These are phyloP conservation scores for Pythium utonaiense DNA, from an alignment of 352 stramenopile species.

Conservation along the genomic window DNA sequence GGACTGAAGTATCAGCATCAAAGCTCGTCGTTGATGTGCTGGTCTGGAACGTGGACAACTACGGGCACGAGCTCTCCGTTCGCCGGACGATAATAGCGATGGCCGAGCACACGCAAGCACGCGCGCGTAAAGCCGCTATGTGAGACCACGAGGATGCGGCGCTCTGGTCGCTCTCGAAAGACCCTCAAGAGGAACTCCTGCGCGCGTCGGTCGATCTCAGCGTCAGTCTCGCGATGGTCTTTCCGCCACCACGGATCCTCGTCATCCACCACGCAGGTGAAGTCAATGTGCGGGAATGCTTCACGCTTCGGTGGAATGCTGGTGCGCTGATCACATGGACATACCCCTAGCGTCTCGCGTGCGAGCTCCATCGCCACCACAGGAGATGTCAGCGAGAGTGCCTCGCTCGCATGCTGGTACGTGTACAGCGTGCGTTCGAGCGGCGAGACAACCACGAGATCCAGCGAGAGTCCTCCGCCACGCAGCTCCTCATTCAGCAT, in stretches of 20 bases:
- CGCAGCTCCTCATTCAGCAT: conserved; percentile 44
- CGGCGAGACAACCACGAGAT: conserved; percentile 63
- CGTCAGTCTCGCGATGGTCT: conserved; percentile 54
- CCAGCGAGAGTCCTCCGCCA: conserved; percentile 41
- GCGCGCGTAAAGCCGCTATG: conserved; percentile 67
- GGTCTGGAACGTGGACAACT: conserved; percentile 26
- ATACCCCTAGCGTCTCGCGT: conserved; percentile 63
- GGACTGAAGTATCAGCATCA: neutral
- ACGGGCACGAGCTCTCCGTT: conserved; percentile 71
- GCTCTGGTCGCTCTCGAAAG: conserved; percentile 33
- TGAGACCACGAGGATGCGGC: conserved; percentile 48
- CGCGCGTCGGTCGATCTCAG: conserved; percentile 52
- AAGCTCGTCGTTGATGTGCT: neutral
- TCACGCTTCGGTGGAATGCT: conserved; percentile 32
- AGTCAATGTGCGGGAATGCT: conserved; percentile 51
- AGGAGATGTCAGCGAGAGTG: conserved; percentile 27
- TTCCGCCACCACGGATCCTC: conserved; percentile 53
- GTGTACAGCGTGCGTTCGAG: conserved; percentile 66
- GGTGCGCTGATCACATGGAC: conserved; percentile 59
- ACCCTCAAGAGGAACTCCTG: conserved; percentile 48
- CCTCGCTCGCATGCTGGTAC: conserved; percentile 38
- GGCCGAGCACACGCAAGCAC: conserved; percentile 52
- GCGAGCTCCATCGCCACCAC: conserved; percentile 52
- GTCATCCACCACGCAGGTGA: conserved; percentile 36
- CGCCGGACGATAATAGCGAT: conserved; percentile 58